These are phyloP conservation scores for Gamsiella multidivaricata DNA, from an alignment of 192 early-diverging fungal species.

Conservation along the genomic window DNA sequence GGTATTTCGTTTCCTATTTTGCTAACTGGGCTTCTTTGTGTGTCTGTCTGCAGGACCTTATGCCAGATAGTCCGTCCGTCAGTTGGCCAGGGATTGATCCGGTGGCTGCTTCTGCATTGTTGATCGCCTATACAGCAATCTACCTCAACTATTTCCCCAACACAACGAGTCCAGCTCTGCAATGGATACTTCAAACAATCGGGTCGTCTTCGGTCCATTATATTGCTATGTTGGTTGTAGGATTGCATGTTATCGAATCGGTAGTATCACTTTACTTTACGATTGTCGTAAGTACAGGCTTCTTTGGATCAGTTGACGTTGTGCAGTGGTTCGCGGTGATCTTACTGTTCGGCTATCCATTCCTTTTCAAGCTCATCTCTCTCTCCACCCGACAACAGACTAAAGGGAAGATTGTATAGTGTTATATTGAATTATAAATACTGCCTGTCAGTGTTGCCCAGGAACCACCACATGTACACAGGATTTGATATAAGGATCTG, in stretches of 20 bases:
- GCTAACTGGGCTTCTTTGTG: not conserved
- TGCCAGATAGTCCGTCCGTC: slow-evolving; percentile 39
- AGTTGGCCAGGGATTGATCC: slow-evolving; percentile 4
- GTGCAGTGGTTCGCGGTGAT: slow-evolving; percentile 17
- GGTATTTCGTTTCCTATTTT: no score
- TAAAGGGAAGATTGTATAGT: no score
- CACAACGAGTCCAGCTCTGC: slow-evolving; percentile 34
- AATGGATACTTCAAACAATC: slow-evolving; percentile 15
- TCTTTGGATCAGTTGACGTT: slow-evolving; percentile 10
- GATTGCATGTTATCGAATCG: slow-evolving; percentile 18
- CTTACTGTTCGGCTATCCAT: slow-evolving; percentile 28
- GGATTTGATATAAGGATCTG: no score
- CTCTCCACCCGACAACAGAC: slow-evolving; percentile 19
- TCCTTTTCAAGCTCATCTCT: slow-evolving; percentile 4
- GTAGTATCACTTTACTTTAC: slow-evolving; percentile 37
- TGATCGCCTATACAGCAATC: not conserved
- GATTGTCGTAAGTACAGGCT: slow-evolving; percentile 18
- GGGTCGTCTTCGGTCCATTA: slow-evolving; percentile 15
- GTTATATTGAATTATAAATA: no score
- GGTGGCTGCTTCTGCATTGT: not conserved
- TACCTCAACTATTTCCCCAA: slow-evolving; percentile 47
- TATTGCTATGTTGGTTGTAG: not conserved
- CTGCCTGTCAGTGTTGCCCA: no score
- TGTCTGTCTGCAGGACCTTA: not conserved
- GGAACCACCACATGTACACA: no score